Conservation (phyloP, 2,329 filamentous ascomycete species). For the Leptosphaerulina australis region DNA sequence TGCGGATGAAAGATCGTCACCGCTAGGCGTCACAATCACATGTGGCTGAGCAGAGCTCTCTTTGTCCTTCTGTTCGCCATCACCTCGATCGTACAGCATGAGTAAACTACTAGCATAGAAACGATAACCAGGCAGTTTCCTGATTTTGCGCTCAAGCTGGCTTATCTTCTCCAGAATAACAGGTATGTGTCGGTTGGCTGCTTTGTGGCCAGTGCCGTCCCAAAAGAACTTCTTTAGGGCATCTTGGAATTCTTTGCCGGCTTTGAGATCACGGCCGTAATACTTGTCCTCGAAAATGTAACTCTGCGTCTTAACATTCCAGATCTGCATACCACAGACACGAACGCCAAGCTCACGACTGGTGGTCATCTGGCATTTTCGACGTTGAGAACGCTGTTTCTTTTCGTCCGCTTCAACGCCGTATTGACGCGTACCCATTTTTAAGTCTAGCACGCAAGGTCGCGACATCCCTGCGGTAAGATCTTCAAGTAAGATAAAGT, state of each 20-base stretch:
- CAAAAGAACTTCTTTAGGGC: conserved; percentile 89
- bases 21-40: conserved; percentile 21
- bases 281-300: conserved; percentile 99
- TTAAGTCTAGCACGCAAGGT: conserved; percentile 95
- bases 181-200: conserved; percentile 85
- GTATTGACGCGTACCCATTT: conserved; percentile 98
- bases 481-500: conserved; percentile 92
- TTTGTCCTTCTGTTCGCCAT: conserved; percentile 56
- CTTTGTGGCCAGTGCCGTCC: conserved; percentile 80
- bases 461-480: conserved; percentile 95
- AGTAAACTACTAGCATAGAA: conserved; percentile 95
- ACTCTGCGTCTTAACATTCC: conserved; percentile 81
- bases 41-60: conserved; percentile 20
- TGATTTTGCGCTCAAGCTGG: conserved; percentile 82
- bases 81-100: conserved; percentile 93
- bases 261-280: conserved; percentile 86
- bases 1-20: conserved; percentile 28
- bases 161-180: conserved; percentile 82
- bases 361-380: conserved; percentile 91
- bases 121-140: conserved; percentile 79
- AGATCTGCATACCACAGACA: conserved; percentile 94
- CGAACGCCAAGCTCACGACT: conserved; percentile 90
- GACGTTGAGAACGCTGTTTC: conserved; percentile 89
- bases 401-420: conserved; percentile 89
- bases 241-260: conserved; percentile 84